Conservation (phyloP, 495 filamentous ascomycete genomes). For the Peziza echinospora region DNA sequence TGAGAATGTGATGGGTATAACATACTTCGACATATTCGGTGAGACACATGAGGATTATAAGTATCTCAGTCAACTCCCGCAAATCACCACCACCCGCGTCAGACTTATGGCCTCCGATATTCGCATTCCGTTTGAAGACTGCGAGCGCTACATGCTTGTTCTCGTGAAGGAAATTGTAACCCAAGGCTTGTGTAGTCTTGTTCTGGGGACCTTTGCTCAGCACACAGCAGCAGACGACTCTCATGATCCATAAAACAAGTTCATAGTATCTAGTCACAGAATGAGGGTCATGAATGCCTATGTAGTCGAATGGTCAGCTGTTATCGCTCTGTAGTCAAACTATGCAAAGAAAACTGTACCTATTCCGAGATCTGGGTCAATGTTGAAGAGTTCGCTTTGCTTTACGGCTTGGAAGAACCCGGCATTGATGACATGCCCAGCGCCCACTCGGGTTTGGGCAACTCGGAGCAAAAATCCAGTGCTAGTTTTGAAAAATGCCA, state of each 20-base stretch:
- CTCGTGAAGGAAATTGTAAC: constrained; percentile 49
- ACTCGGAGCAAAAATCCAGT: constrained; percentile 68
- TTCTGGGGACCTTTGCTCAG: constrained; percentile 64
- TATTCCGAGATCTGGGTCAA: constrained; percentile 79
- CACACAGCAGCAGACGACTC: constrained; percentile 59
- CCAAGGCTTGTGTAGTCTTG: constrained; percentile 48
- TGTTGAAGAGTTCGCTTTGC: constrained; percentile 59
- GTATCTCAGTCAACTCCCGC: constrained; percentile 32
- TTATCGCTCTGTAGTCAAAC: constrained; percentile 1
- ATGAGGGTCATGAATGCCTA: constrained; percentile 43
- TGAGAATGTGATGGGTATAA: too few species aligned
- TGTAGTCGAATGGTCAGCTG: constrained; percentile 1
- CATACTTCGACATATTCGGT: constrained; percentile 38
- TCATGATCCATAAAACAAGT: constrained; percentile 56
- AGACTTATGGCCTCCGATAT: constrained; percentile 37
- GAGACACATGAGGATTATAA: constrained; percentile 33
- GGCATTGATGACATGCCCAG: constrained; percentile 58
- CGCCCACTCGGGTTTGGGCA: constrained; percentile 56
- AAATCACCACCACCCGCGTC: constrained; percentile 27
- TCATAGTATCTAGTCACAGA: constrained; percentile 63
- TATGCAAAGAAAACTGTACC: constrained; percentile 27
- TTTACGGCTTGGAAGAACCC: constrained; percentile 72
- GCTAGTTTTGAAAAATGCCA: constrained; percentile 45
- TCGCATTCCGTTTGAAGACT: constrained; percentile 75
- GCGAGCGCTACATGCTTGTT: constrained; percentile 62